Evolutionary conservation across 352 stramenopile species (phyloP).

Genomic region (Pythium pectinolyticum): DNA sequence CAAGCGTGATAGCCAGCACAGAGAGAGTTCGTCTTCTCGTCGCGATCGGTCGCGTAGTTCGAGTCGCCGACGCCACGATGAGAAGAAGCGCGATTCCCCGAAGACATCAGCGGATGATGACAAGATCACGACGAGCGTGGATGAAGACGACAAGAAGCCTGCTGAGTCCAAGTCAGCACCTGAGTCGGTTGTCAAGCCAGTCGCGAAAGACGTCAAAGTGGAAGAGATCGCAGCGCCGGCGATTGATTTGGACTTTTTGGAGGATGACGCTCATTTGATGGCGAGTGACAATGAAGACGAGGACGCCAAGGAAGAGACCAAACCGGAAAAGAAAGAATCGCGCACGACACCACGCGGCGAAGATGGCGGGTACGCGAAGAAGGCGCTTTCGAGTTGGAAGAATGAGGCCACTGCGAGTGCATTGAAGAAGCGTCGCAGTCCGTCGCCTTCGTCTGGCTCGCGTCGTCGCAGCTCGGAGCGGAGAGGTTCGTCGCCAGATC

Average conservation of each 20-base stretch:
- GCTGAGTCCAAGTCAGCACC: constrained; percentile 30
- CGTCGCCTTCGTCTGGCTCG: constrained; percentile 27
- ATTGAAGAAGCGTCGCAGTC: constrained; percentile 33
- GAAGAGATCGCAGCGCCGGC: constrained; percentile 77
- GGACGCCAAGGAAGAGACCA: constrained; percentile 26
- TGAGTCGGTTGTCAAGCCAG: constrained; percentile 26
- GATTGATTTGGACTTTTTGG: constrained; percentile 84
- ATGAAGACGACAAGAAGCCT: no score
- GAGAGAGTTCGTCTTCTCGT: constrained; percentile 27
- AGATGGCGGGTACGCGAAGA: constrained; percentile 29
- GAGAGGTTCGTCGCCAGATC: constrained; percentile 29
- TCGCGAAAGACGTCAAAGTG: constrained; percentile 67
- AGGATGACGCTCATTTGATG: constrained; percentile 46
- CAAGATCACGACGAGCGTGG: constrained; percentile 35
- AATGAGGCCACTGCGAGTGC: constrained; percentile 22
- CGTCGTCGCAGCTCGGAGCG: constrained; percentile 31
- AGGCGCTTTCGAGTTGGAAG: constrained; percentile 35
- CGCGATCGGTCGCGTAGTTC: constrained; percentile 45
- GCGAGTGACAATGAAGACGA: constrained; percentile 43
- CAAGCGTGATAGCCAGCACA: constrained; percentile 32
- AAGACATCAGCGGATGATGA: constrained; percentile 25
- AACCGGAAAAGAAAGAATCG: constrained; percentile 38
- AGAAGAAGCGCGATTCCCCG: constrained; percentile 29
- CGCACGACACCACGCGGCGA: constrained; percentile 25
- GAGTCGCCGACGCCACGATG: constrained; percentile 36